phyloP scores from a whole-genome alignment of 2,329 filamentous ascomycete genomes.

The Colletotrichum australisinense region DNA sequence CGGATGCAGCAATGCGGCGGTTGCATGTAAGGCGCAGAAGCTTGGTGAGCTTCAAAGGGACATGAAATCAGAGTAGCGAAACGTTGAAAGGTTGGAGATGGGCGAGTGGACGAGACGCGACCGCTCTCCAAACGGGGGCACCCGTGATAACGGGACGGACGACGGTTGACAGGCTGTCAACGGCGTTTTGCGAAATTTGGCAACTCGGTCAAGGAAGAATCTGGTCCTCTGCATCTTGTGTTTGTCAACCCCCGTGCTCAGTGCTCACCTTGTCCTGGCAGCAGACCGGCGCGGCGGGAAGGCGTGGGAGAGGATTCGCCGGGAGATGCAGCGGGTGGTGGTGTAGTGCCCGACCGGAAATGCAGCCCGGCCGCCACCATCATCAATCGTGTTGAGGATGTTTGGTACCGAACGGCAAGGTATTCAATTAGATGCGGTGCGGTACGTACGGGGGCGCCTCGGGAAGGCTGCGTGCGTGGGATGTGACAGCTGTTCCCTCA shows the following conservation, averaged over 20 bases:
- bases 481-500: slow-evolving; percentile 7
- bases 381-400: not conserved
- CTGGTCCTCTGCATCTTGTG: not conserved
- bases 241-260: not conserved
- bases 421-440: not conserved
- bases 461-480: not conserved
- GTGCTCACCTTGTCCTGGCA: not conserved
- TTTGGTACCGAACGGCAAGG: not conserved
- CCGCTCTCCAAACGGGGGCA: not conserved
- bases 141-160: slow-evolving; percentile 5
- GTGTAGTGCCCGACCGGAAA: slow-evolving; percentile 16
- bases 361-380: not conserved
- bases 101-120: slow-evolving; percentile 14
- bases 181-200: not conserved
- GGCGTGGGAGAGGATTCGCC: slow-evolving; percentile 20
- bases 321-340: slow-evolving; percentile 20
- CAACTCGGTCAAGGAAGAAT: slow-evolving; percentile 12
- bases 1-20: slow-evolving; percentile 22
- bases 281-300: slow-evolving; percentile 26
- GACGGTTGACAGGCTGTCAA: slow-evolving; percentile 5
- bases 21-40: slow-evolving; percentile 9
- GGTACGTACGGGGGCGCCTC: not conserved
- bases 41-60: not conserved
- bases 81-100: slow-evolving; percentile 18
- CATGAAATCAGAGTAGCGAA: not conserved